Conservation (phyloP, 2,329 filamentous ascomycete species). For the Lecanoromycetidae sp. region DNA sequence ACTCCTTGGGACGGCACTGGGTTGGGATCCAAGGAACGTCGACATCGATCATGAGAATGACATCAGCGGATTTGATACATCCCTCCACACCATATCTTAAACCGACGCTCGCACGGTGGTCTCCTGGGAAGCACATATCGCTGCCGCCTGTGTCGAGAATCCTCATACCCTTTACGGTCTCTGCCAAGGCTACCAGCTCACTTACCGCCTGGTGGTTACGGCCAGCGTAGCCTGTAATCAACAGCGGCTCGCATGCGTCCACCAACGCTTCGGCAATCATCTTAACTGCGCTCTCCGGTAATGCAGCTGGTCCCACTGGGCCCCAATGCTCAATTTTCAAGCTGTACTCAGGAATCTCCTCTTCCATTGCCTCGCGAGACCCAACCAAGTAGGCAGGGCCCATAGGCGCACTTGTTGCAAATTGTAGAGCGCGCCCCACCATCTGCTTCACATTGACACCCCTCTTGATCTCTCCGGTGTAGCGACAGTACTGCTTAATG, state of each 20-base stretch:
- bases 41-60: slow-evolving; percentile 75
- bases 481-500: slow-evolving; percentile 73
- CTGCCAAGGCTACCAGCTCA: slow-evolving; percentile 54
- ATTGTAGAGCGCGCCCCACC: slow-evolving; percentile 72
- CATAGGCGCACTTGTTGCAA: slow-evolving; percentile 62
- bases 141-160: slow-evolving; percentile 67
- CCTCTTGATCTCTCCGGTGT: slow-evolving; percentile 69
- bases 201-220: slow-evolving; percentile 52
- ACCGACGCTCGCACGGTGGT: slow-evolving; percentile 49
- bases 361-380: slow-evolving; percentile 72
- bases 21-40: slow-evolving; percentile 94
- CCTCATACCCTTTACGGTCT: slow-evolving; percentile 54
- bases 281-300: slow-evolving; percentile 36
- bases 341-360: slow-evolving; percentile 46
- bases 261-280: slow-evolving; percentile 52
- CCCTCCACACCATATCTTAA: slow-evolving; percentile 64
- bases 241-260: slow-evolving; percentile 51
- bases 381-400: slow-evolving; percentile 72
- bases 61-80: slow-evolving; percentile 62
- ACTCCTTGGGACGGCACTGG: slow-evolving; percentile 45
- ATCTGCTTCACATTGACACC: slow-evolving; percentile 81
- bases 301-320: slow-evolving; percentile 19
- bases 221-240: slow-evolving; percentile 61
- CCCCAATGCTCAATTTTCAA: slow-evolving; percentile 16
- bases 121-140: slow-evolving; percentile 51